phyloP scores from a whole-genome alignment of 805 yeast species.

The Nakazawaea peltata region DNA sequence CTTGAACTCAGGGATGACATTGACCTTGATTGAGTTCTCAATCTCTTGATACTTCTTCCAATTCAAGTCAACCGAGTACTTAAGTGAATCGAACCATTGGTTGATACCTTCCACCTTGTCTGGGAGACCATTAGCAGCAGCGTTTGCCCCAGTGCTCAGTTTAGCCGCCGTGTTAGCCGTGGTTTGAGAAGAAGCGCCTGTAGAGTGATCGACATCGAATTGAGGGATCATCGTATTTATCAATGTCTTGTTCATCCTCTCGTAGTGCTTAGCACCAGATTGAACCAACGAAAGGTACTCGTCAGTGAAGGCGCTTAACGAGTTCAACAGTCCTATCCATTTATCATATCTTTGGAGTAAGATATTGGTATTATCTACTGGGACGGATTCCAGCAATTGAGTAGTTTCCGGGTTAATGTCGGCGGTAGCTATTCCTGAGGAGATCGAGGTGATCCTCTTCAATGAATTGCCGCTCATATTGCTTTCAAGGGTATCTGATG shows the following conservation, averaged over 20 bases:
- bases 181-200: conserved; percentile 14
- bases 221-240: conserved; percentile 17
- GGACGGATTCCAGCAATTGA: conserved; percentile 5
- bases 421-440: conserved; percentile 8
- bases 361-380: conserved; percentile 8
- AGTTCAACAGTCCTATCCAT: conserved; percentile 17
- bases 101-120: conserved; percentile 15
- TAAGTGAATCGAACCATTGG: conserved; percentile 19
- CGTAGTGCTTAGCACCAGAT: conserved; percentile 16
- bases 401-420: conserved; percentile 10
- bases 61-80: conserved; percentile 21
- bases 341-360: conserved; percentile 19
- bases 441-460: not conserved
- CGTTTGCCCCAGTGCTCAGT: conserved; percentile 1
- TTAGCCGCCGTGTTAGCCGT: conserved; percentile 16
- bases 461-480: too few relatives aligned
- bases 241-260: conserved; percentile 16
- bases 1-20: conserved; percentile 35
- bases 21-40: conserved; percentile 27
- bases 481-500: too few relatives aligned
- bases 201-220: conserved; percentile 20
- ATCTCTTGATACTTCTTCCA: conserved; percentile 27
- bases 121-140: conserved; percentile 1
- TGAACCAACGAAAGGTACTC: conserved; percentile 18
- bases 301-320: conserved; percentile 17